A percentile compares a stretch with the other conserved stretches of the same genome.
These are phyloP conservation scores for Kluyveromyces lactis DNA, from an alignment of 805 yeast species.

Conservation along the genomic window DNA sequence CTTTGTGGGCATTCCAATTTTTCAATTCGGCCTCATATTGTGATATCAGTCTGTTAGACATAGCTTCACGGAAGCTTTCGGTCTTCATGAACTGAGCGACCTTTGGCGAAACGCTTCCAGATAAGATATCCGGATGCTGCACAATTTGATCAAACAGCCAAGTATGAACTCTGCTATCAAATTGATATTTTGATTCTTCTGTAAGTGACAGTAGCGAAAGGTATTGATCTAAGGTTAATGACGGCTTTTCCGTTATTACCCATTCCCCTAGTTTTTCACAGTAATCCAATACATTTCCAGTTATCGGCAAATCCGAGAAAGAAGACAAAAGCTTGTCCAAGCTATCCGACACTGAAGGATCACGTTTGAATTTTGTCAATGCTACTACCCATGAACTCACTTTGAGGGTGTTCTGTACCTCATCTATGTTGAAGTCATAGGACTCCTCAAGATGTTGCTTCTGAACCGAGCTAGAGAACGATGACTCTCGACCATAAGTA, in stretches of 20 bases:
- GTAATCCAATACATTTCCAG: neutral
- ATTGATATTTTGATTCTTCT: neutral
- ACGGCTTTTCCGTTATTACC: neutral
- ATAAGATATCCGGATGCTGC: neutral
- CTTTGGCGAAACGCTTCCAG: neutral
- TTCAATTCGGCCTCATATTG: neutral
- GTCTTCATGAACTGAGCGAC: neutral
- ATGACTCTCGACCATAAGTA: neutral
- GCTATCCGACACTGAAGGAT: neutral
- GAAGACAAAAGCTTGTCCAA: constrained; percentile 1
- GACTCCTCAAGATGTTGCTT: neutral
- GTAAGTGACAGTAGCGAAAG: neutral
- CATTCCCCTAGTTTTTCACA: neutral
- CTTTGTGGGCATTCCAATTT: neutral
- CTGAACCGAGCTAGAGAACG: neutral
- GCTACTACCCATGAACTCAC: constrained; percentile 1
- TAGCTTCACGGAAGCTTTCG: neutral
- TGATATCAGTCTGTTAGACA: neutral
- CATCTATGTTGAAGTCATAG: neutral
- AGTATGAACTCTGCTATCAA: neutral
- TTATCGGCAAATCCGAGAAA: constrained; percentile 1
- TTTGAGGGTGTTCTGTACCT: neutral
- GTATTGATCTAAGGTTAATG: neutral
- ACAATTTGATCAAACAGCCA: constrained; percentile 2
- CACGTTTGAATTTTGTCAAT: neutral